Conservation (phyloP, 257 asterid genomes). For the Cynanchum wilfordii region DNA sequence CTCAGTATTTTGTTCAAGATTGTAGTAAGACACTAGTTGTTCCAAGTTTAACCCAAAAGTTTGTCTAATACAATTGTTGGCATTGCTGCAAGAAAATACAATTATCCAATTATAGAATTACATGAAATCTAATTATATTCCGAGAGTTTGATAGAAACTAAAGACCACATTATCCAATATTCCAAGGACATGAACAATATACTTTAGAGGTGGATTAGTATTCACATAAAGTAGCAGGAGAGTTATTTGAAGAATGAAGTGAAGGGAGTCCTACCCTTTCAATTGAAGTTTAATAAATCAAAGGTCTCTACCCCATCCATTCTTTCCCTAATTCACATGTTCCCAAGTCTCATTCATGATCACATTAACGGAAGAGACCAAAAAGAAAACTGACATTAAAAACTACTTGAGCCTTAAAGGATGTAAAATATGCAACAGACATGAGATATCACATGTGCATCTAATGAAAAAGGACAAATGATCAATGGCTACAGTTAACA, state of each 20-base stretch:
- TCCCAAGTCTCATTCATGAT: background rate
- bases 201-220: background rate
- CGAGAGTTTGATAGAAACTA: background rate
- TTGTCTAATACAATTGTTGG: background rate
- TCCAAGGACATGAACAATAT: background rate
- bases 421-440: background rate
- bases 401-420: too few species aligned
- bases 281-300: background rate
- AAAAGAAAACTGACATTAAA: background rate
- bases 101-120: background rate
- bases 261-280: background rate
- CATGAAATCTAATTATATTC: background rate
- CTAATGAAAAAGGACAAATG: background rate
- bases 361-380: background rate
- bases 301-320: background rate
- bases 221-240: background rate
- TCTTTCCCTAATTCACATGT: background rate
- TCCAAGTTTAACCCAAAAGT: background rate
- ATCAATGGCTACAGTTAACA: background rate
- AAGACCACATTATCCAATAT: background rate
- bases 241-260: background rate
- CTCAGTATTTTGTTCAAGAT: slow-evolving; percentile 12
- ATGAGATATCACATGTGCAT: background rate
- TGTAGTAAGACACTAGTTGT: background rate
- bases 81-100: background rate